A percentile compares a stretch with the other conserved stretches of the same genome.
phyloP scores from a whole-genome alignment of 208 protist species.

The Wallacemonas sp. region DNA sequence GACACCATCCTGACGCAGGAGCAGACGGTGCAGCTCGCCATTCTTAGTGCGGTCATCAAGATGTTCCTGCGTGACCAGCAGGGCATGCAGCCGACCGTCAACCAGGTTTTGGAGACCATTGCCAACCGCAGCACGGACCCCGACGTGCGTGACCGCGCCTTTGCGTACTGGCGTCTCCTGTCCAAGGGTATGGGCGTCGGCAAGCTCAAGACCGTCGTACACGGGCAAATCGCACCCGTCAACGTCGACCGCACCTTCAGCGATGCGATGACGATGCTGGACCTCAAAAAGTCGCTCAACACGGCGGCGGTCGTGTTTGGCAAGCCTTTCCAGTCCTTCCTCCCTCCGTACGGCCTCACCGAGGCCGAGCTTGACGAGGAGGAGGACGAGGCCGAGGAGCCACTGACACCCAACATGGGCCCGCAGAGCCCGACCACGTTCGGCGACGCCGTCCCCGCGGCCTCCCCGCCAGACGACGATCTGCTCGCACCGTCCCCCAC shows the following conservation, averaged over 20 bases:
- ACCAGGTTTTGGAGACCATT: conserved; percentile 63
- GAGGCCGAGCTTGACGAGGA: conserved; percentile 64
- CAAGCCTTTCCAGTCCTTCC: conserved; percentile 94
- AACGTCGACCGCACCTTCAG: conserved; percentile 92
- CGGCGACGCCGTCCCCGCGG: neutral
- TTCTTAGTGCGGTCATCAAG: conserved; percentile 98
- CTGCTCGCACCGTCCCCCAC: conserved; percentile 24
- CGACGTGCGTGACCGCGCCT: conserved; percentile 98
- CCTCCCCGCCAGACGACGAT: conserved; percentile 1
- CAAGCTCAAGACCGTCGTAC: conserved; percentile 92
- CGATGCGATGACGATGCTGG: conserved; percentile 91
- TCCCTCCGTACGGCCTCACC: conserved; percentile 80
- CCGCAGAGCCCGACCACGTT: neutral
- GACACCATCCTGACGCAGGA: conserved; percentile 93
- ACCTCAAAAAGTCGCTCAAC: conserved; percentile 89
- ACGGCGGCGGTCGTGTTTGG: conserved; percentile 97
- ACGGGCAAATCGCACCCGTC: conserved; percentile 88
- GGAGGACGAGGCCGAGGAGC: conserved; percentile 48
- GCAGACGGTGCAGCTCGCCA: conserved; percentile 77
- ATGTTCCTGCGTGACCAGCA: conserved; percentile 96
- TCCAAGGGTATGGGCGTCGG: conserved; percentile 96
- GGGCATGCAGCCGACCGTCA: conserved; percentile 72
- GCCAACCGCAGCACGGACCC: conserved; percentile 94
- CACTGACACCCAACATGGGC: conserved; percentile 11
- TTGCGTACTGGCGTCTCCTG: conserved; percentile 99